Conservation (phyloP, 2,329 filamentous ascomycete species). For the Gnomoniopsis smithogilvyi region DNA sequence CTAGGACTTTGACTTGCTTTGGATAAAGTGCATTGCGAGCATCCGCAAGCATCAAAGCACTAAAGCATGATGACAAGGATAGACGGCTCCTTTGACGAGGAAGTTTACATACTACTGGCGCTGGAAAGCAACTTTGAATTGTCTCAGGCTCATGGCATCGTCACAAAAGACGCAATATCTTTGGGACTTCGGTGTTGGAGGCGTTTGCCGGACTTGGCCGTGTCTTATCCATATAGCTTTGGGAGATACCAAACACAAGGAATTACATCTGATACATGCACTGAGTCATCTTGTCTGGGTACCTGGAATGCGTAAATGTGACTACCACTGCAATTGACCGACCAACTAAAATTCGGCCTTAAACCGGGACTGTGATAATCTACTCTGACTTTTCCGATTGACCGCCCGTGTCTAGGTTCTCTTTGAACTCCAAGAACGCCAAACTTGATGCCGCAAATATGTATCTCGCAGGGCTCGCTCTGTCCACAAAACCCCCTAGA, state of each 20-base stretch:
- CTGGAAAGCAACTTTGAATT: slow-evolving; percentile 1
- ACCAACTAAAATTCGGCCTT: background rate
- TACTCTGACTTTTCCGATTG: background rate
- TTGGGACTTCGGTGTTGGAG: slow-evolving; percentile 15
- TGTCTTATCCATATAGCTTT: slow-evolving; percentile 13
- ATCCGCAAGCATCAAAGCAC: background rate
- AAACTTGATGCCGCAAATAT: background rate
- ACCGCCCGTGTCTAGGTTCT: background rate
- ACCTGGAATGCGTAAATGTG: too few species aligned
- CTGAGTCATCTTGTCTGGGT: background rate
- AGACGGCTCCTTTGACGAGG: background rate
- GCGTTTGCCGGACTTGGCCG: slow-evolving; percentile 15
- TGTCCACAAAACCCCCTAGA: too few species aligned
- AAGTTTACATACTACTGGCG: slow-evolving; percentile 4
- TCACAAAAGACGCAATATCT: background rate
- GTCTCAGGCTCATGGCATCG: background rate
- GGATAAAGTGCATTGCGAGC: background rate
- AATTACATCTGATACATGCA: background rate
- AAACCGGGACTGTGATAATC: background rate
- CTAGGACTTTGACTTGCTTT: background rate
- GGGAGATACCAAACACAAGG: background rate
- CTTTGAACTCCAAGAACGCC: background rate
- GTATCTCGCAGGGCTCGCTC: too few species aligned
- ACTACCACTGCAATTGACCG: too few species aligned
- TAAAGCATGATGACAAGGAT: background rate